Conservation (phyloP, 1,139 yeast genomes). For the Debaryomyces sp. region DNA sequence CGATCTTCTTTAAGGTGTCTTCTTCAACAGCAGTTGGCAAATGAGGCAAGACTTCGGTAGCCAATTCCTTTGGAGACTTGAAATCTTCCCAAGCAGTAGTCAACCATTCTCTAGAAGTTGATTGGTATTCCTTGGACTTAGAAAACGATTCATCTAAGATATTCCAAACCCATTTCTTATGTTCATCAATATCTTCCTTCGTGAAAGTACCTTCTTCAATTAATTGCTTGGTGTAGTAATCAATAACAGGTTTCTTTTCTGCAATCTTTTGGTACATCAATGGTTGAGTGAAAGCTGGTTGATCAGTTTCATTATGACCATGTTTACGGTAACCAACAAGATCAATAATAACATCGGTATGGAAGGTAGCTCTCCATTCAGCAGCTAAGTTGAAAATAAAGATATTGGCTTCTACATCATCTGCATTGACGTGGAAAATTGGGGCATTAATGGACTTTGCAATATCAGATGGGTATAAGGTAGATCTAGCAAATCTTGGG, state of each 20-base stretch:
- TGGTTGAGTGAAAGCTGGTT: slow-evolving; percentile 98
- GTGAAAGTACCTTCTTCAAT: slow-evolving; percentile 87
- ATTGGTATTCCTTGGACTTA: slow-evolving; percentile 86
- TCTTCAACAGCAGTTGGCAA: slow-evolving; percentile 92
- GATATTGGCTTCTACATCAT: slow-evolving; percentile 92
- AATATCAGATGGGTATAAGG: slow-evolving; percentile 96
- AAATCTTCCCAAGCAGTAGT: slow-evolving; percentile 99
- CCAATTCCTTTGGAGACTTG: slow-evolving; percentile 96
- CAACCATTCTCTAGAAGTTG: slow-evolving; percentile 96
- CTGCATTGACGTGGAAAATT: slow-evolving; percentile 98
- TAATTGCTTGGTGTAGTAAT: slow-evolving; percentile 79
- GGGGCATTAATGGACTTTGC: slow-evolving; percentile 98
- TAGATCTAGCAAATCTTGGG: slow-evolving; percentile 96
- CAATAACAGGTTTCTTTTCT: slow-evolving; percentile 84
- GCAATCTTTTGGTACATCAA: slow-evolving; percentile 92
- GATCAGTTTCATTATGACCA: slow-evolving; percentile 99
- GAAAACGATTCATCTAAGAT: slow-evolving; percentile 85
- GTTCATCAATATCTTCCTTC: slow-evolving; percentile 88
- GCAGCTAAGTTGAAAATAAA: slow-evolving; percentile 96
- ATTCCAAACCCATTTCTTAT: slow-evolving; percentile 98
- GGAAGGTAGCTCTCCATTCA: slow-evolving; percentile 97
- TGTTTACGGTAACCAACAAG: slow-evolving; percentile 98
- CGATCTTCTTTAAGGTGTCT: slow-evolving; percentile 72
- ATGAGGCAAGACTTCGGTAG: slow-evolving; percentile 93
- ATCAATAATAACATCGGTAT: slow-evolving; percentile 93